phyloP scores from a whole-genome alignment of 2,329 filamentous ascomycete genomes.

The Cladosporium sp. region DNA sequence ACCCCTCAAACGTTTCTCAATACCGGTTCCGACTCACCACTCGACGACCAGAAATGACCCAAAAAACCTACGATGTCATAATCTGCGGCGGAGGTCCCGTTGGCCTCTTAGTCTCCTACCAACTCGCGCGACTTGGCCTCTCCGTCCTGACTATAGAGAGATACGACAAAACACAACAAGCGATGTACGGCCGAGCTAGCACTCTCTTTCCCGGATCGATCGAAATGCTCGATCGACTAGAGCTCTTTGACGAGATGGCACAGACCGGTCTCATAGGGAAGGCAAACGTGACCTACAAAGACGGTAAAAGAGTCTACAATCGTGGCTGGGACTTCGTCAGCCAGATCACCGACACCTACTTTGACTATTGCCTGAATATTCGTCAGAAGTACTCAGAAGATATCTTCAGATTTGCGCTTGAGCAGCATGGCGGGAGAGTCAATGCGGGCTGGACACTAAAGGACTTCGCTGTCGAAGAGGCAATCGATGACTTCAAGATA shows the following conservation, averaged over 20 bases:
- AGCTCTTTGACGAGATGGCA: constrained; percentile 46
- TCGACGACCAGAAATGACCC: too few species aligned
- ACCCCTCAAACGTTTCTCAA: too few species aligned
- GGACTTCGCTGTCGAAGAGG: constrained; percentile 36
- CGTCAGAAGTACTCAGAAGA: constrained; percentile 55
- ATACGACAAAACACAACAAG: constrained; percentile 45
- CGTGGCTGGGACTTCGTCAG: background rate
- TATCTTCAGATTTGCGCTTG: constrained; percentile 45
- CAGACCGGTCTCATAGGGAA: constrained; percentile 52
- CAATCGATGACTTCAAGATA: constrained; percentile 26
- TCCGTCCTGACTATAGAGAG: constrained; percentile 48
- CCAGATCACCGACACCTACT: constrained; percentile 37
- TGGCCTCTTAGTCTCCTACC: constrained; percentile 42
- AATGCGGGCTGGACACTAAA: constrained; percentile 36
- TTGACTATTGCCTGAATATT: constrained; percentile 51
- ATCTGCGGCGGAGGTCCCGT: constrained; percentile 16
- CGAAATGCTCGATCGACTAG: constrained; percentile 52
- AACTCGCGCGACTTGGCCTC: constrained; percentile 40
- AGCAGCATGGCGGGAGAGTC: constrained; percentile 25
- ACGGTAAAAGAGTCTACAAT: constrained; percentile 43
- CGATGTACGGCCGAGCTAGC: constrained; percentile 52
- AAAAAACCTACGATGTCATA: constrained; percentile 11
- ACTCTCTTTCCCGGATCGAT: constrained; percentile 50
- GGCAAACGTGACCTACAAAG: constrained; percentile 47
- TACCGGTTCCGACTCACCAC: too few species aligned